Base-by-base conservation (phyloP, 2,329 filamentous ascomycete species). In the Hypoxylon sp. region DNA sequence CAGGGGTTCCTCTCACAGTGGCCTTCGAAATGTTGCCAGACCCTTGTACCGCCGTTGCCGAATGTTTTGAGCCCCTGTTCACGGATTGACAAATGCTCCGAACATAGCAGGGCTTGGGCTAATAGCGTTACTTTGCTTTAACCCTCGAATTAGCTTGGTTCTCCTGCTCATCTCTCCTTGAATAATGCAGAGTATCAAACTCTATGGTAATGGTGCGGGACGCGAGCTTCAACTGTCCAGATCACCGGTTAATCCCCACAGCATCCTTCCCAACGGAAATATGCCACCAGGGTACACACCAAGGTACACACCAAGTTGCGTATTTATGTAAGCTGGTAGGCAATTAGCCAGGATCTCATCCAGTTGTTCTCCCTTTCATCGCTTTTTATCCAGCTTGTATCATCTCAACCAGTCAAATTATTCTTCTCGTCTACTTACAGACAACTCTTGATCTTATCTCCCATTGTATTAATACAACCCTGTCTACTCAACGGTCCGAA, bases 271-370 rank as follows among this genome's bases (percentile, higher is more conserved):
- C 32, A 34, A 34, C 32, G 32, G 32, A 34, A 4, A 34, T 15
- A 13, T 34, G 32, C 32, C 10, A 34, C 15, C 11, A 32, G 11
- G 11, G 32, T 34, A n/a, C n/a, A n/a, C n/a, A n/a, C n/a, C n/a
- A n/a, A n/a, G n/a, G 32, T 34, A 34, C 32, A 34, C 10, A 15
- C 32, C 32, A 34, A 34, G 32, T 34, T 41, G 41, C 32, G 15
- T 59, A 54, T 49, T 39, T 51, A 52, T 58, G 48, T 54, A 59
- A 53, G 50, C 43, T 39, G 20, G 6, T 22, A 19, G 10, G 15
- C 1, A 34, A 34, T 34, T 34, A 13, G 15, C 13, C 15, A 7
- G 24, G 24, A 4, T 26, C 4, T 4, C 24, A 15, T 4, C 15
- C 32, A 34, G 11, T 34, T 34, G 11, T 34, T 34, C 32, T 34